These are phyloP conservation scores for Pyrenophora tritici-repentis DNA, from an alignment of 2,329 filamentous ascomycete species.

Conservation along the genomic window DNA sequence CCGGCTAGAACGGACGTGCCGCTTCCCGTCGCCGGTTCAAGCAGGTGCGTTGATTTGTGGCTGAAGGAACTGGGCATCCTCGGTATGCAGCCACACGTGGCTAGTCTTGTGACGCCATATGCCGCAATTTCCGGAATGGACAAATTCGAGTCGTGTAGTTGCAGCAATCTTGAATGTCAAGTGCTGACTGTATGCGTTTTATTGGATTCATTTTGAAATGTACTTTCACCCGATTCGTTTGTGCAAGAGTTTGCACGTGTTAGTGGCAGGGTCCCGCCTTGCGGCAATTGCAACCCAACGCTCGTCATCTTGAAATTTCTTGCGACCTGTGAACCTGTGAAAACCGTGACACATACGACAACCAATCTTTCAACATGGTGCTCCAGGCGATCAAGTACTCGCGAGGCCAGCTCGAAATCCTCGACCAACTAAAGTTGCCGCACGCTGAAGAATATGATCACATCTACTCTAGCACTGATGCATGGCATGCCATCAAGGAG, in stretches of 20 bases:
- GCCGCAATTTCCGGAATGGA: conserved; percentile 8
- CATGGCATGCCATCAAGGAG: conserved; percentile 79
- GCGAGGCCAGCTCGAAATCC: conserved; percentile 72
- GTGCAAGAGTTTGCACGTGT: not conserved
- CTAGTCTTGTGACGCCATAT: conserved; percentile 5
- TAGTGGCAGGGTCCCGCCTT: conserved; percentile 16
- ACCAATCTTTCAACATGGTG: conserved; percentile 49
- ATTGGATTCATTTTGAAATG: not conserved
- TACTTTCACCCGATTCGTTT: not conserved
- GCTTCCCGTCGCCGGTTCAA: conserved; percentile 1
- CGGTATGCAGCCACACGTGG: conserved; percentile 12
- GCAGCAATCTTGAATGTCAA: not conserved
- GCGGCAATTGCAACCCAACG: conserved; percentile 26
- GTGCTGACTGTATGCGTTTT: not conserved
- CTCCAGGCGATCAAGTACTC: conserved; percentile 80
- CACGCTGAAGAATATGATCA: conserved; percentile 79
- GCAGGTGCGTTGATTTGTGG: conserved; percentile 5
- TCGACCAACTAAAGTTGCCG: conserved; percentile 82
- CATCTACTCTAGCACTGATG: conserved; percentile 72
- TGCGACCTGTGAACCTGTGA: conserved; percentile 3
- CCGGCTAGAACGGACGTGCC: not conserved
- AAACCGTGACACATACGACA: conserved; percentile 8
- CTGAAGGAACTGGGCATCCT: conserved; percentile 2
- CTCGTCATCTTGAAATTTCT: conserved; percentile 30
- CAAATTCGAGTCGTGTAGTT: not conserved